These are phyloP conservation scores for Pholiota adiposa DNA, from an alignment of 1,284 basidiomycete species.

Conservation along the genomic window DNA sequence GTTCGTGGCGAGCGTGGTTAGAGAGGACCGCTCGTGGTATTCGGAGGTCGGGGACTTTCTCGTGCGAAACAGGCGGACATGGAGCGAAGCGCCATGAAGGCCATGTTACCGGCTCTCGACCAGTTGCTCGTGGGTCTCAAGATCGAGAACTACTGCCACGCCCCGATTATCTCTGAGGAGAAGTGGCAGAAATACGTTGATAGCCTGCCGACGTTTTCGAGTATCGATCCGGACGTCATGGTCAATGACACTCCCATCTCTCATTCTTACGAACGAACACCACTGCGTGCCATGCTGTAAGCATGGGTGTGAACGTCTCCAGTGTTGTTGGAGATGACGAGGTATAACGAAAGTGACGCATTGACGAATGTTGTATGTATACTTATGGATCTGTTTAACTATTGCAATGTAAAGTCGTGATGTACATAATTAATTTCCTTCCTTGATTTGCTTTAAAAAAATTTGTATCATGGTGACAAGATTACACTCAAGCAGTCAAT, in stretches of 20 bases:
- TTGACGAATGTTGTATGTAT: background rate
- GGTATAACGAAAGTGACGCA: background rate
- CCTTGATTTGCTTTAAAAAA: too few relatives aligned
- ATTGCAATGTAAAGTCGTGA: background rate
- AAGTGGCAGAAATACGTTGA: conserved; percentile 19
- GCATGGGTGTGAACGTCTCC: background rate
- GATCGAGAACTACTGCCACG: conserved; percentile 18
- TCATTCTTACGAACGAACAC: background rate
- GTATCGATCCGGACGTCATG: too few relatives aligned
- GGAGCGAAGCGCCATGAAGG: conserved; percentile 16
- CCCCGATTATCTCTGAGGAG: conserved; percentile 27
- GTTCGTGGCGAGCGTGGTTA: conserved; percentile 32
- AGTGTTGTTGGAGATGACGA: background rate
- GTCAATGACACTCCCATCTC: background rate
- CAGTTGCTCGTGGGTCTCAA: conserved; percentile 7
- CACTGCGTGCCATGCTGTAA: background rate
- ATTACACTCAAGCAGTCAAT: too few relatives aligned
- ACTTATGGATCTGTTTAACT: background rate
- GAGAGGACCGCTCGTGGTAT: conserved; percentile 45
- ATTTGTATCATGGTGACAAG: too few relatives aligned
- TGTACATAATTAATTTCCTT: too few relatives aligned
- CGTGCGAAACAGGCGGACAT: conserved; percentile 10
- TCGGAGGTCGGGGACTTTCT: conserved; percentile 34
- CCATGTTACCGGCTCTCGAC: conserved; percentile 11
- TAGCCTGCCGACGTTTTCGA: conserved; percentile 5